Evolutionary conservation across 2,329 filamentous ascomycete species (phyloP).

Genomic region (Ceratocystis variospora): DNA sequence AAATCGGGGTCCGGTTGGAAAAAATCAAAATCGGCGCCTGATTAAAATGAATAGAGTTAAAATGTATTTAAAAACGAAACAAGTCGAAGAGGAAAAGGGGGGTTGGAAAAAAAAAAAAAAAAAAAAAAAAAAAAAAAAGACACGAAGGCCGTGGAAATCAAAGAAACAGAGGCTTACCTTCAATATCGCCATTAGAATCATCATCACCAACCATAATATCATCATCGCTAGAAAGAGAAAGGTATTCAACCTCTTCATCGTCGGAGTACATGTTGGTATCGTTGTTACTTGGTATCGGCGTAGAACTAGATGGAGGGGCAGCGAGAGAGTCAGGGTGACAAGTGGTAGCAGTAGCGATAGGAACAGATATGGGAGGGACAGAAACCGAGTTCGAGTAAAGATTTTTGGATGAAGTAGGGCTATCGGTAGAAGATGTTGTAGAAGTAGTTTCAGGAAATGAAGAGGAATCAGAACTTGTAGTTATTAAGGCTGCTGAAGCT

Average conservation of each 20-base stretch:
- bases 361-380: not conserved
- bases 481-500: conserved; percentile 34
- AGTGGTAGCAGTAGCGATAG: conserved; percentile 25
- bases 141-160: too few species aligned
- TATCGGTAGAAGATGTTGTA: conserved; percentile 5
- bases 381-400: not conserved
- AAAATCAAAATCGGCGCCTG: too few species aligned
- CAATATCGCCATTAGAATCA: conserved; percentile 11
- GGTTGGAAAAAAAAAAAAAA: too few species aligned
- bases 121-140: not conserved
- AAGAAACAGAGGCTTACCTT: not conserved
- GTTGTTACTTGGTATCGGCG: conserved; percentile 25
- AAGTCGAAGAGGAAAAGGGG: too few species aligned
- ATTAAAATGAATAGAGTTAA: too few species aligned
- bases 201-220: conserved; percentile 52
- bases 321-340: conserved; percentile 38
- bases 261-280: conserved; percentile 74
- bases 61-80: too few species aligned
- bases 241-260: conserved; percentile 65
- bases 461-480: conserved; percentile 34
- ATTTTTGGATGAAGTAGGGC: not conserved
- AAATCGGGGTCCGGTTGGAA: too few species aligned
- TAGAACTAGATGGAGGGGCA: conserved; percentile 29
- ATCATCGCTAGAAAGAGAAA: conserved; percentile 55
- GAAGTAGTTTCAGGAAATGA: conserved; percentile 41